Evolutionary conservation across 2,329 filamentous ascomycete genomes (phyloP), one percentile per base, ranked within the genome.

Genomic region (Clarireedia monteithiana): DNA sequence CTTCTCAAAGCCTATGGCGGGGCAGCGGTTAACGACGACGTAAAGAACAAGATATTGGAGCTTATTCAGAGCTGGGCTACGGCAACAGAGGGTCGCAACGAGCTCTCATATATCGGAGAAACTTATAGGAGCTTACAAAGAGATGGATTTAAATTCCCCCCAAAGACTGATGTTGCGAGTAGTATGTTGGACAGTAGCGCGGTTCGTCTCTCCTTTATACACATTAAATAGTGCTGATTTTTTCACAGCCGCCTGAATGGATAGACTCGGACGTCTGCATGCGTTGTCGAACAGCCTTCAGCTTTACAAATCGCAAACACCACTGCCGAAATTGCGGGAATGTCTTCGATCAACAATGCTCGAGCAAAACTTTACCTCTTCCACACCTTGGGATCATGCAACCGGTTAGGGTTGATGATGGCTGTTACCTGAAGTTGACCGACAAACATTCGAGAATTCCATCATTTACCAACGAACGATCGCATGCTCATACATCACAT

Each of bases 161-260:
- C 94, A 4, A 89, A 85, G 66, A 83, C 85, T 42, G 84, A 88
- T 26, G 87, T 99, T 46, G 81, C 92, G n/a, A 95, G 90, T 73
- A 96, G 88, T 72, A 99, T 99, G 91, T 83, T 97, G 63, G 92
- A 99, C 70, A 96, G 91, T 69, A 96, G 86, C 67, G 94, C 94
- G 59, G 90, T 95, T 81, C 70, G 87, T 79, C 50, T 20, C 15
- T 40, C 4, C 27, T 40, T 24, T 17, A 39, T 48, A 17, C 10
- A 5, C 5, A 1, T 50, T n/a, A 2, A 20, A 7, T 50, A 46
- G 46, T 48, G 36, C 46, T 63, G 24, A 59, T 45, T 24, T 36
- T 3, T 24, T 56, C 39, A 54, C 65, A 95, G 86, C 94, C 94
- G 9, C 94, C 94, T 0, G 94, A 99, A 73, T 99, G 94, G 94